These are phyloP conservation scores for Hyphopichia fennica DNA, from an alignment of 1,139 yeast genomes.

Conservation along the genomic window DNA sequence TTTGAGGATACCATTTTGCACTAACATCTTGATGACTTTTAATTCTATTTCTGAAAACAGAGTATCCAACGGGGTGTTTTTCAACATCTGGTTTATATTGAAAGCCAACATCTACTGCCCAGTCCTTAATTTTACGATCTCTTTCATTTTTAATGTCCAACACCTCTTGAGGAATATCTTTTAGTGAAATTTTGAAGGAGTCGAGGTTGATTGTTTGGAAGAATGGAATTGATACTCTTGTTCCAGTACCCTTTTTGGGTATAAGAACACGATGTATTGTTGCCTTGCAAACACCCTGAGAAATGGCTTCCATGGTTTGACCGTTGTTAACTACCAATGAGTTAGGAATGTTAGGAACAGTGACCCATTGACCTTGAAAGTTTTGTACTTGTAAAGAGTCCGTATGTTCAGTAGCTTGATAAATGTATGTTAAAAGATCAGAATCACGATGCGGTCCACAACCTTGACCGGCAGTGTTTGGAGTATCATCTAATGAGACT, in stretches of 20 bases:
- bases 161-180: slow-evolving; percentile 32
- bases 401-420: slow-evolving; percentile 52
- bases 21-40: slow-evolving; percentile 72
- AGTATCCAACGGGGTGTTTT: slow-evolving; percentile 54
- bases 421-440: slow-evolving; percentile 61
- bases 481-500: slow-evolving; percentile 15
- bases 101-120: slow-evolving; percentile 51
- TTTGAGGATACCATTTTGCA: slow-evolving; percentile 59
- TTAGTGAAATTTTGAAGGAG: slow-evolving; percentile 33
- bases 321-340: slow-evolving; percentile 56
- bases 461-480: slow-evolving; percentile 43
- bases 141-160: slow-evolving; percentile 32
- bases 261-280: slow-evolving; percentile 65
- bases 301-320: slow-evolving; percentile 54
- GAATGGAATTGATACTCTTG: slow-evolving; percentile 54
- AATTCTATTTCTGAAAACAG: slow-evolving; percentile 62
- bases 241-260: slow-evolving; percentile 54
- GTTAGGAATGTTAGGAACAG: slow-evolving; percentile 44
- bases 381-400: slow-evolving; percentile 62
- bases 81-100: slow-evolving; percentile 46
- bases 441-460: slow-evolving; percentile 74
- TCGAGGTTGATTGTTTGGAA: slow-evolving; percentile 56
- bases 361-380: slow-evolving; percentile 63
- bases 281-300: slow-evolving; percentile 59
- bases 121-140: slow-evolving; percentile 35